Evolutionary conservation across 2,329 filamentous ascomycete genomes (phyloP), one percentile per base, ranked within the genome.

Genomic region (Phaeophleospora eucalypticola): DNA sequence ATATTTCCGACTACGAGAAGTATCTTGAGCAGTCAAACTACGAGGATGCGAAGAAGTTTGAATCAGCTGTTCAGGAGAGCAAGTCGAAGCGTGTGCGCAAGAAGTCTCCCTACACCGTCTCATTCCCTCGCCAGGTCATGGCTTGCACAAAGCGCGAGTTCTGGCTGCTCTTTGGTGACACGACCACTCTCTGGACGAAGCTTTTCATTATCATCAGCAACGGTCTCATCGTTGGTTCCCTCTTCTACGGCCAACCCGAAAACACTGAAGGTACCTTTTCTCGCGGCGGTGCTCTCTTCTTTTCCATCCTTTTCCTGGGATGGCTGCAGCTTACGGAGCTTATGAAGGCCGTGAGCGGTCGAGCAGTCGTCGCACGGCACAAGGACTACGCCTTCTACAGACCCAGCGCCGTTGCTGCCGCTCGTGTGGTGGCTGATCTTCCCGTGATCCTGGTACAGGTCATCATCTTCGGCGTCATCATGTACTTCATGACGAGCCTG

Each of bases 321-420:
- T 86, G 82, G 82, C 74, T 93, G 4, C 86, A 90, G 50, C 70
- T 94, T 39, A 81, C 83, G 0, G 87, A 94, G 64, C 74, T 90
- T 44, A 88, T 87, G 77, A 84, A 84, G 53, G 86, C 86, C 36
- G 83, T 91, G 7, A 79, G 79, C 41, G 84, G 87, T 4, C 77
- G 87, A 45, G 75, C 75, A 0, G 82, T 93, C 15, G 88, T 78
- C 53, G 84, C 70, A 66, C 81, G 82, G 33, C 83, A 86, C 58
- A 77, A 79, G 40, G 78, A 82, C 27, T 86, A 84, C 58, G 82
- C 81, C 1, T 85, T 86, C 64, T 86, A 86, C 59, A 75, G 81
- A n/a, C 83, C 83, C 0, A 82, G 80, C 29, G 82, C 83, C 32
- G 80, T 85, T 39, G 73, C 72, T 3, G 72, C 79, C 69, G 85